phyloP scores from a whole-genome alignment of 257 asterid species.

The Salvia hispanica region DNA sequence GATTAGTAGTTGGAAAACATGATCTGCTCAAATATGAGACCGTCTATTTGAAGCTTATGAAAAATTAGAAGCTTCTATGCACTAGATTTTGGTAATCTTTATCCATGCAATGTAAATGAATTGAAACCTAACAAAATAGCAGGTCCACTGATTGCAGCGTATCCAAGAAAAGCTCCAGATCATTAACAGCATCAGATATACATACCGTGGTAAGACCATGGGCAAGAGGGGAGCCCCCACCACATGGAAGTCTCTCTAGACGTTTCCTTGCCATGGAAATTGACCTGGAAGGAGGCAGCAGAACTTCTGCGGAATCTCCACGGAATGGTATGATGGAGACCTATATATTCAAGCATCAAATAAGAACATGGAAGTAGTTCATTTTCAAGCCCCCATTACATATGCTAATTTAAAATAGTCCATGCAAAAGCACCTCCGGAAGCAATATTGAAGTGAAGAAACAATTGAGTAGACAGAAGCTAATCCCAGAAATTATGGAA shows the following conservation, averaged over 20 bases:
- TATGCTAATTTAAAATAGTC: not conserved
- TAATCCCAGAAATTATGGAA: slow-evolving; percentile 7
- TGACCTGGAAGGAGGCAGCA: slow-evolving; percentile 97
- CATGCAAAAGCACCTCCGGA: not conserved
- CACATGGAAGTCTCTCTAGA: slow-evolving; percentile 98
- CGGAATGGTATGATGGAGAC: slow-evolving; percentile 96
- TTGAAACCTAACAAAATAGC: slow-evolving; percentile 11
- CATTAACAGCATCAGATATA: slow-evolving; percentile 13
- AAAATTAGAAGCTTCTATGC: slow-evolving; percentile 6
- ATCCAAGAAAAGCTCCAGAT: not conserved
- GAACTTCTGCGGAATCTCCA: slow-evolving; percentile 99
- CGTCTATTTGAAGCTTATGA: slow-evolving; percentile 9
- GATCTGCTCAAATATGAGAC: not conserved
- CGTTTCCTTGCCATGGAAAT: slow-evolving; percentile 98
- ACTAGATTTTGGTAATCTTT: not conserved
- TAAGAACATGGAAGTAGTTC: slow-evolving; percentile 19
- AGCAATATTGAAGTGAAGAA: slow-evolving; percentile 16
- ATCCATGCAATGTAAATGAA: not conserved
- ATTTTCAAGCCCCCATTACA: not conserved
- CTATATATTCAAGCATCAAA: slow-evolving; percentile 46
- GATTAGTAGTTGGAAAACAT: slow-evolving; percentile 7
- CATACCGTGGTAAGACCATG: slow-evolving; percentile 95
- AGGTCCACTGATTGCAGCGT: slow-evolving; percentile 2
- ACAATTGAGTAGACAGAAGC: slow-evolving; percentile 3
- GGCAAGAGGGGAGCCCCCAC: slow-evolving; percentile 99